Evolutionary conservation across 345 rosid genomes (phyloP), one percentile per base, ranked within the genome.

Genomic region (Camelina neglecta): DNA sequence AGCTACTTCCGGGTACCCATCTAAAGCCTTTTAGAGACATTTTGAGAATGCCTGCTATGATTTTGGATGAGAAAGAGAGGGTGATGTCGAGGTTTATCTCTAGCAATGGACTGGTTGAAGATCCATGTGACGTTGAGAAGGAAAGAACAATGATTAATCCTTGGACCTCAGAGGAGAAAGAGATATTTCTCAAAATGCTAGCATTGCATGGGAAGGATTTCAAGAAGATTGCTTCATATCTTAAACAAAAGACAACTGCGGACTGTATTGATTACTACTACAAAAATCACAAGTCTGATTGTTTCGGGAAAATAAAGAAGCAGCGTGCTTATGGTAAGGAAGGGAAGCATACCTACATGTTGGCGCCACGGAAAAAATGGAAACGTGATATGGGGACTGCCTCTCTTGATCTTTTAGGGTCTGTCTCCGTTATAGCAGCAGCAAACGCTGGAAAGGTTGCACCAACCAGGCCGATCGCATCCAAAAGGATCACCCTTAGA

Each of bases 201-300:
- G 88, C 89, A 6, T 51, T 73, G 31, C 86, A 82, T 58, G 98
- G 99, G 75, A 96, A 96, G 82, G 90, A 93, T 83, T 96, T 96
- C 79, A 76, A 79, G 60, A 90, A 84, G 83, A 89, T 96, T 75
- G 92, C 98, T 79, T 83, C 97, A 24, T 92, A 78, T 82, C 90
- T 96, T 62, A 87, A 88, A 61, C 89, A 91, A 74, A 96, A 93
- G 84, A 90, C 90, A 51, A 92, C 93, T 78, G 98, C 99, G 18
- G 98, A 91, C 79, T 96, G 99, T 76, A 88, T 96, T 39, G 90
- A 93, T 75, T 96, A 93, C 80, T 96, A 96, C 82, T 96, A 93
- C 86, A 96, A 93, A 77, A 96, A 96, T 75, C 99, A 91, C 84
- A 96, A 96, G 74, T 89, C 98, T 71, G 99, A 89, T 81, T 77